phyloP scores from a whole-genome alignment of 106 monocot species.

The Dioscorea zingiberensis region DNA sequence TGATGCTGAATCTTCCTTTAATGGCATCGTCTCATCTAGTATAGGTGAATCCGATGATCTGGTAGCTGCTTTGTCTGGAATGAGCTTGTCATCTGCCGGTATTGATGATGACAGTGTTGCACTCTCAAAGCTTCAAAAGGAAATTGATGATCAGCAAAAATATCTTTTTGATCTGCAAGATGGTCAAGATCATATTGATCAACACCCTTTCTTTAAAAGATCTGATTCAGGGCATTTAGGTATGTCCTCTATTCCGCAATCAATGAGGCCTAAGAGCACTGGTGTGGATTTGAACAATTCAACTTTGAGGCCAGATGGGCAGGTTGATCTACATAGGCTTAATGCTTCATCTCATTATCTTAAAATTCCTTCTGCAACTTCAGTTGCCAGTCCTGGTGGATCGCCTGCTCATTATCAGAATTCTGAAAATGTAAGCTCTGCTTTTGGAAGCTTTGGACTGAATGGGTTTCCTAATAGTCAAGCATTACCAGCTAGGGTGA shows the following conservation, averaged over 20 bases:
- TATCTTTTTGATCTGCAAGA: constrained; percentile 37
- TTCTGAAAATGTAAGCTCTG: constrained; percentile 25
- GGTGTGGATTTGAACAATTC: constrained; percentile 19
- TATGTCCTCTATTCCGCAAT: constrained; percentile 14
- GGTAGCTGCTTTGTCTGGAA: constrained; percentile 48
- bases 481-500: constrained; percentile 28
- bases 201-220: constrained; percentile 13
- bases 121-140: constrained; percentile 39
- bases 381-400: constrained; percentile 28
- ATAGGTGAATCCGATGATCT: constrained; percentile 49
- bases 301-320: constrained; percentile 7
- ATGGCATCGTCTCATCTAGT: constrained; percentile 13
- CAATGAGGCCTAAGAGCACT: constrained; percentile 16
- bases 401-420: constrained; percentile 45
- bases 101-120: constrained; percentile 26
- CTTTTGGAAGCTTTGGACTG: constrained; percentile 35
- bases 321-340: constrained; percentile 20
- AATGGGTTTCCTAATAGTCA: constrained; percentile 26
- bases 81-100: constrained; percentile 44
- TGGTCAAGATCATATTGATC: constrained; percentile 17
- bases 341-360: constrained; percentile 22
- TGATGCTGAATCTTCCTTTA: constrained; percentile 36
- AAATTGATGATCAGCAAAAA: constrained; percentile 40
- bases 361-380: constrained; percentile 27
- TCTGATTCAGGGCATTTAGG: constrained; percentile 26